These are phyloP conservation scores for Trichoderma brevicompactum DNA, from an alignment of 2,329 filamentous ascomycete genomes.

Conservation along the genomic window DNA sequence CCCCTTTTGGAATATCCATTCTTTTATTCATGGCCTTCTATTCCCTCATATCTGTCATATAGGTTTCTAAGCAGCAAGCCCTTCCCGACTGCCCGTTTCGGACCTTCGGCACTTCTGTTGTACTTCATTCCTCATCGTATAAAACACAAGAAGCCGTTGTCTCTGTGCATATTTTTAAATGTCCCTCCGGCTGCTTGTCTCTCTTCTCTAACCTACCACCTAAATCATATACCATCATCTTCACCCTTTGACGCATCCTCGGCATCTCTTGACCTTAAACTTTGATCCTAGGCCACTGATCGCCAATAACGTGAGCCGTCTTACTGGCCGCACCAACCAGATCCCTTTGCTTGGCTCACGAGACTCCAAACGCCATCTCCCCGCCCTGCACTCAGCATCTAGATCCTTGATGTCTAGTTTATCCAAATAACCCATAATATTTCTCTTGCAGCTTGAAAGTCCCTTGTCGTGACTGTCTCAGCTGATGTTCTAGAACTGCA, in stretches of 20 bases:
- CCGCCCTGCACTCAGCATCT: slow-evolving; percentile 11
- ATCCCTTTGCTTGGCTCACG: slow-evolving; percentile 7
- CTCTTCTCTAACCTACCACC: not conserved
- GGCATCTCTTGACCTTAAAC: not conserved
- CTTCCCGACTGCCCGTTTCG: slow-evolving; percentile 13
- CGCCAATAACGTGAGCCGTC: not conserved
- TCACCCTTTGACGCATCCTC: not conserved
- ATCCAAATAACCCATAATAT: not conserved
- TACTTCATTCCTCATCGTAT: not conserved
- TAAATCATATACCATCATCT: not conserved
- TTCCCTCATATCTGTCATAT: slow-evolving; percentile 20
- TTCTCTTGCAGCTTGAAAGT: not conserved
- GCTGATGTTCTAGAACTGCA: slow-evolving; percentile 13
- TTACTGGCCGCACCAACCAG: slow-evolving; percentile 19
- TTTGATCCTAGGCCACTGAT: not conserved
- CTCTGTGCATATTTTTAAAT: not conserved
- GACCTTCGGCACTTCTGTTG: slow-evolving; percentile 16
- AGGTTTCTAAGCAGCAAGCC: not conserved
- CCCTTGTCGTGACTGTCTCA: slow-evolving; percentile 4
- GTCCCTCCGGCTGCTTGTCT: not conserved
- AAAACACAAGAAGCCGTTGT: not conserved
- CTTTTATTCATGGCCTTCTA: not conserved
- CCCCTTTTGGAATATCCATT: not conserved
- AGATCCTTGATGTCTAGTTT: not conserved
- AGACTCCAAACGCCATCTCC: slow-evolving; percentile 21